Evolutionary conservation across 148 eudicot genomes (phyloP), one percentile per base, ranked within the genome.

Genomic region (Camellia granthamiana): DNA sequence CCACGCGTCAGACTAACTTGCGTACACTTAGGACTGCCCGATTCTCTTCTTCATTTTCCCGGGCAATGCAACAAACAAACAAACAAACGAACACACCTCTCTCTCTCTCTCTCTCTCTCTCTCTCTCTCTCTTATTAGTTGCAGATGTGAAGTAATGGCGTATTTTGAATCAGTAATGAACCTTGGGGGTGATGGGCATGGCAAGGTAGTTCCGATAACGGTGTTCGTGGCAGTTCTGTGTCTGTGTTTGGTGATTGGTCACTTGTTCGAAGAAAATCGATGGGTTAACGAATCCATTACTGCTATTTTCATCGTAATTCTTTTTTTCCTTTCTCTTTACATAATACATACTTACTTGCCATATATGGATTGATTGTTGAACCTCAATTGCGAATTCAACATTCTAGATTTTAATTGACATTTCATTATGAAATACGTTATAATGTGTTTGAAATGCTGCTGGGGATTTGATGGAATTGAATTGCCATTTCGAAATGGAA

Each of bases 241-340:
- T 65, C 83, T 94, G 3, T 91, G 97, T 74, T 61, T 95, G 79
- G 88, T 95, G 3, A 80, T 94, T 72, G 97, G 95, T 63, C 97
- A 92, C 77, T 86, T 95, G 81, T 88, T 95, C 72, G 93, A 93
- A 84, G 95, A 91, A 60, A 89, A 91, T 80, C 91, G 95, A 7
- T 95, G 98, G 98, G 85, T 93, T 72, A 95, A 95, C 85, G 97
- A 93, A 87, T 95, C 98, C 66, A 89, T 95, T 72, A 91, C 96
- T 68, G 93, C 97, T 69, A 89, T 93, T 77, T 23, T 91, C 77
- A 83, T 95, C 59, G 98, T 91, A 90, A 65, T n/a, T 23, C 38
- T n/a, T 64, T n/a, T 75, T 19, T 59, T 21, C 18, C 44, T 69
- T 60, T 58, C 7, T 66, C 72, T 78, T 19, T 59, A 30, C 38